Evolutionary conservation across 106 monocot species (phyloP), one percentile per base, ranked within the genome.

Genomic region (Phalaenopsis aphrodite): DNA sequence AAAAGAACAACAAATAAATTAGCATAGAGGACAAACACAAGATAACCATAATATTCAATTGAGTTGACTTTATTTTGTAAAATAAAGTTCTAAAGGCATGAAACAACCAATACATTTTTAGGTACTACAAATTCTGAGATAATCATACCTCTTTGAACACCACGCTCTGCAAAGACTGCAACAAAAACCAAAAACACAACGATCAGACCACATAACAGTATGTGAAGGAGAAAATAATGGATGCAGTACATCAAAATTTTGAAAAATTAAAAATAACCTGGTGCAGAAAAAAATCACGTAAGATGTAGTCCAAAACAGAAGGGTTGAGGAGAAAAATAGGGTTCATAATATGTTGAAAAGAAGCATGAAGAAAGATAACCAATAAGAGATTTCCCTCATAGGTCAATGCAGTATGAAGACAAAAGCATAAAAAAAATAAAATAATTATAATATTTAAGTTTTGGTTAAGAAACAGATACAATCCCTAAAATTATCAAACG

Each of bases 161-260:
- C 77, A 98, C 92, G 83, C 94, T 98, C 85, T 98, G 98, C 36
- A 98, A 72, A 66, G 98, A 92, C 98, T 98, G 98, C 87, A 89
- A 84, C 55, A 78, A 74, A 77, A 85, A 72, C 41, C 18, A 66
- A 57, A 4, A 75, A 18, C 10, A 42, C 2, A 39, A 69, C 72
- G 41, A 67, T 56, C 79, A 80, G 55, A 30, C 30, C n/a, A 58
- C 49, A 24, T 52, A 15, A 21, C 19, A 36, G 24, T 30, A 30
- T 0, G 47, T 55, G 42, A 71, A 42, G 7, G 47, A 41, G 0
- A 77, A 42, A 64, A 55, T 23, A 3, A 75, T 10, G 77, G 78
- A 58, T 61, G 15, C 2, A 74, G 72, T 57, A 80, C 42, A 77
- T 19, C 21, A 56, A 2, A 6, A 41, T 5, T 38, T 48, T 24